Conservation (phyloP, 2,329 filamentous ascomycete genomes). For the Diaporthe longicolla region DNA sequence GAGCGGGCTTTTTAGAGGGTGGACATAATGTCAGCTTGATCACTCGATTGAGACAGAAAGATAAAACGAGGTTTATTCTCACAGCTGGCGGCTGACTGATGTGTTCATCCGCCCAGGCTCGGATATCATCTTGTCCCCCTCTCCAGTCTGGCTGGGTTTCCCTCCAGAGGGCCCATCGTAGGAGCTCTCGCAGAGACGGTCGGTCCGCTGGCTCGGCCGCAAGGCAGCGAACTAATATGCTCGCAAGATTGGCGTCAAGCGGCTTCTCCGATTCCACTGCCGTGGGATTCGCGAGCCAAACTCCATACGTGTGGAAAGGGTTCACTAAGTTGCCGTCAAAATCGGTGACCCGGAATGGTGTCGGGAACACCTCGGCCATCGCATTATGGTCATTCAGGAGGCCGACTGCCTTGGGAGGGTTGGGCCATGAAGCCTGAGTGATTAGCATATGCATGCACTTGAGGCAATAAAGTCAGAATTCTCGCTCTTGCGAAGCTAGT, state of each 20-base stretch:
- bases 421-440: neutral
- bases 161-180: conserved; percentile 2
- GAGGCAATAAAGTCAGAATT: neutral
- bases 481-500: neutral
- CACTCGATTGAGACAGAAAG: neutral
- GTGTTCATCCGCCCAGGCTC: conserved; percentile 1
- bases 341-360: neutral
- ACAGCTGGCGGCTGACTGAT: neutral
- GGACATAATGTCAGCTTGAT: conserved; percentile 2
- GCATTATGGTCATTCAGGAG: neutral
- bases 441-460: conserved; percentile 24
- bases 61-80: neutral
- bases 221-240: conserved; percentile 6
- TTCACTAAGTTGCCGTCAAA: neutral
- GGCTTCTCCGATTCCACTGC: neutral
- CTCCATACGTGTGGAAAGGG: neutral
- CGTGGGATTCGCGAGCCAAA: neutral
- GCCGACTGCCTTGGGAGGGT: conserved; percentile 3
- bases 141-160: neutral
- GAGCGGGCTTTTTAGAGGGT: neutral
- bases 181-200: conserved; percentile 17
- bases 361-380: neutral
- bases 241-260: neutral
- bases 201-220: conserved; percentile 17
- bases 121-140: neutral